Conservation (phyloP, 2,329 filamentous ascomycete genomes). For the Diaporthe aspalathi region DNA sequence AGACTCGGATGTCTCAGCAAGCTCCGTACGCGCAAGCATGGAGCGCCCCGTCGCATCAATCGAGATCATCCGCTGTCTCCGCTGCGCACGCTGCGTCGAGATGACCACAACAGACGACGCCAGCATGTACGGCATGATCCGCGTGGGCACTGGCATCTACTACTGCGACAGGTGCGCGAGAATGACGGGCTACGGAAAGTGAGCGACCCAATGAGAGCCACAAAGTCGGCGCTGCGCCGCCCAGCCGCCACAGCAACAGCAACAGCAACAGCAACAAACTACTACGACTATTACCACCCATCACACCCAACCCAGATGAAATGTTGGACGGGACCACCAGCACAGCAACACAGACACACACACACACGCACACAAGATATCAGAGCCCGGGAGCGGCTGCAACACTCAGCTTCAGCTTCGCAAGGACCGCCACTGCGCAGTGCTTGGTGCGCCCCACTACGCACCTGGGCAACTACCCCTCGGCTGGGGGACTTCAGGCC, state of each 20-base stretch:
- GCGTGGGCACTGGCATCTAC: conserved; percentile 73
- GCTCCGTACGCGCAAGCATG: conserved; percentile 59
- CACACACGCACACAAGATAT: neutral
- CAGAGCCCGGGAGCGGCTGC: neutral
- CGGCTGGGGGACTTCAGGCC: conserved; percentile 3
- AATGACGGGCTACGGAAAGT: conserved; percentile 70
- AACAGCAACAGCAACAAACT: too few species aligned
- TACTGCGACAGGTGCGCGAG: conserved; percentile 74
- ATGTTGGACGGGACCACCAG: neutral
- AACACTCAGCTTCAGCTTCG: conserved; percentile 15
- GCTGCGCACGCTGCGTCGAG: conserved; percentile 70
- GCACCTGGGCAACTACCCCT: conserved; percentile 23
- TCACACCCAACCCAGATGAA: neutral
- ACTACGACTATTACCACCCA: neutral
- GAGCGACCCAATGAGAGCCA: conserved; percentile 46
- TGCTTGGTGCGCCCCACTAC: conserved; percentile 22
- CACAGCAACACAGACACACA: too few species aligned
- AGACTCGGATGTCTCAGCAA: conserved; percentile 57
- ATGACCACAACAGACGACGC: conserved; percentile 71
- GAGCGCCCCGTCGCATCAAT: conserved; percentile 65
- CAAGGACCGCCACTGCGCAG: neutral
- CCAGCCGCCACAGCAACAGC: neutral
- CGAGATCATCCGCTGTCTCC: conserved; percentile 71
- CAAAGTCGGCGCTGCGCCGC: neutral
- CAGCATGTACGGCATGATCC: conserved; percentile 70